Percentiles rank a stretch among this genome's conserved stretches.
These are phyloP conservation scores for Sphaerulina vaccinii DNA, from an alignment of 2,329 filamentous ascomycete genomes.

Conservation along the genomic window DNA sequence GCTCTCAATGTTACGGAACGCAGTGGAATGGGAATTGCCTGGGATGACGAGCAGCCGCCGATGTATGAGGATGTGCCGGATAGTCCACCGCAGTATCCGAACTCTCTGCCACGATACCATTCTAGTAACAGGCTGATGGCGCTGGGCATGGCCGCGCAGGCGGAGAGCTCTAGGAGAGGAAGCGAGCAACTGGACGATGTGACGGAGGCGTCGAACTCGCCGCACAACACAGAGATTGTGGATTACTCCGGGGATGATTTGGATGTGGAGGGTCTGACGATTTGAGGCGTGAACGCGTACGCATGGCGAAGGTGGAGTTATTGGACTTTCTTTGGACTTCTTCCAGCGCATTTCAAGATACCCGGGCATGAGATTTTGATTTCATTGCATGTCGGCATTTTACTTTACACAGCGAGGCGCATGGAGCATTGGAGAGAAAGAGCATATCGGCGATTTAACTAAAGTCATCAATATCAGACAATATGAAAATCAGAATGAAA, in stretches of 20 bases:
- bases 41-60: conserved; percentile 94
- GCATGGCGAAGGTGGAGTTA: background rate
- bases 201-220: too few relatives aligned
- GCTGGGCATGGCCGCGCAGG: background rate
- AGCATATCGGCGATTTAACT: too few relatives aligned
- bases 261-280: conserved; percentile 47
- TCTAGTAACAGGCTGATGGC: background rate
- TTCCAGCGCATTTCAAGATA: background rate
- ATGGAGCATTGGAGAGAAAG: too few relatives aligned
- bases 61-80: conserved; percentile 91
- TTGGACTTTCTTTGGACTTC: background rate
- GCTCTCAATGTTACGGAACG: conserved; percentile 77
- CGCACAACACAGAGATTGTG: conserved; percentile 37
- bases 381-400: background rate
- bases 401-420: background rate
- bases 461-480: too few relatives aligned
- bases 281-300: conserved; percentile 2
- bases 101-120: conserved; percentile 17
- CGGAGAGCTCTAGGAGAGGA: background rate
- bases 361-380: background rate
- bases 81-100: conserved; percentile 65
- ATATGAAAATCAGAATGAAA: too few relatives aligned
- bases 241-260: conserved; percentile 50
- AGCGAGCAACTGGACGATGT: conserved; percentile 7
- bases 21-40: conserved; percentile 83